Conservation (phyloP, 2,329 filamentous ascomycete species). For the Alternaria conjuncta region DNA sequence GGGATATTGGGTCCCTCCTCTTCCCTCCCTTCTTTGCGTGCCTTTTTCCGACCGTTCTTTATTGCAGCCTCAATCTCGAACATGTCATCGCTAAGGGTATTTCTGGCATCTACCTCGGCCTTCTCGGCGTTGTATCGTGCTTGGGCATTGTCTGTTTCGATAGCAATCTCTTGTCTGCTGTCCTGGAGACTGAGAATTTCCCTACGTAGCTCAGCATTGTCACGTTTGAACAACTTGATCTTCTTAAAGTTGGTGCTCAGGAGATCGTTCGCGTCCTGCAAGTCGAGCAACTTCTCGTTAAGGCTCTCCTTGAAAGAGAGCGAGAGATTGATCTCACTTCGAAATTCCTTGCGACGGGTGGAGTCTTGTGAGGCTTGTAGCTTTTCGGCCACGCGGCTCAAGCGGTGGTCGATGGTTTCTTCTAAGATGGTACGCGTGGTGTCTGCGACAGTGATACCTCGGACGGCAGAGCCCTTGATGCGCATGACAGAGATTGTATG, state of each 20-base stretch:
- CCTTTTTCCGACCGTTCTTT: slow-evolving; percentile 40
- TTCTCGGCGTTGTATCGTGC: slow-evolving; percentile 40
- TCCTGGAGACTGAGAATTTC: slow-evolving; percentile 57
- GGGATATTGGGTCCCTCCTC: slow-evolving; percentile 42
- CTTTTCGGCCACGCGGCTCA: slow-evolving; percentile 51
- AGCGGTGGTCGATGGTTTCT: slow-evolving; percentile 56
- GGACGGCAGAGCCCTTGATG: slow-evolving; percentile 45
- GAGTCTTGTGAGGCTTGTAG: slow-evolving; percentile 50
- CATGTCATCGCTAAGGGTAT: slow-evolving; percentile 38
- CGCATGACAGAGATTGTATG: slow-evolving; percentile 44
- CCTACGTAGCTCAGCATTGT: slow-evolving; percentile 54
- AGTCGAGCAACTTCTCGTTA: slow-evolving; percentile 57
- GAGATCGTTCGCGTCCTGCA: slow-evolving; percentile 60
- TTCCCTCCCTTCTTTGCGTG: slow-evolving; percentile 36
- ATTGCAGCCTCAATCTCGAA: slow-evolving; percentile 49
- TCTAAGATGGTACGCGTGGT: slow-evolving; percentile 59
- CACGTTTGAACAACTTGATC: slow-evolving; percentile 52
- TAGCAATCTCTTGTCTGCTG: slow-evolving; percentile 56
- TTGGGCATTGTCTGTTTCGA: slow-evolving; percentile 58
- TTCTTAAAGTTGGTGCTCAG: slow-evolving; percentile 56
- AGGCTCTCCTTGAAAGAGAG: slow-evolving; percentile 57
- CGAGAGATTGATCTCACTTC: slow-evolving; percentile 55
- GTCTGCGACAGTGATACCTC: slow-evolving; percentile 58
- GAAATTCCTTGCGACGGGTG: slow-evolving; percentile 48
- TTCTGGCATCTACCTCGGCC: slow-evolving; percentile 30